A percentile compares a stretch with the other conserved stretches of the same genome.
phyloP scores from a whole-genome alignment of 768 basidiomycete genomes.

The Suillus americanus region DNA sequence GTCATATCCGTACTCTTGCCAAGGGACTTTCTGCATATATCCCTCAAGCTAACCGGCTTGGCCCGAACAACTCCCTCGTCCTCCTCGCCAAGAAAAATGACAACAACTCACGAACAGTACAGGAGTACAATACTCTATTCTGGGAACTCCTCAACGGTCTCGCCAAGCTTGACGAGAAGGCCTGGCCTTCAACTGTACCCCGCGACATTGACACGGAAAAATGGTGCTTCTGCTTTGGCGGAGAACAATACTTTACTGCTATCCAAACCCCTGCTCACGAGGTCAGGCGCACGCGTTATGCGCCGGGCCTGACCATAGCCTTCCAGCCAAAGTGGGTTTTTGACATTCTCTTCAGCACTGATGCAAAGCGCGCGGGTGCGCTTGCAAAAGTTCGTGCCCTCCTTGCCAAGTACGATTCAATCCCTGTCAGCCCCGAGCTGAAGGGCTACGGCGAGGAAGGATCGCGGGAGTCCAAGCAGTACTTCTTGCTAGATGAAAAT shows the following conservation, averaged over 20 bases:
- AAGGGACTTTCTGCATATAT: constrained; percentile 14
- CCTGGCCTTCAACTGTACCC: constrained; percentile 17
- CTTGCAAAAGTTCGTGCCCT: constrained; percentile 18
- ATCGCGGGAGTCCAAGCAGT: constrained; percentile 21
- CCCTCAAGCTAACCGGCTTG: constrained; percentile 16
- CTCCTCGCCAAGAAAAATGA: constrained; percentile 16
- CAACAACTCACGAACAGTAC: constrained; percentile 9
- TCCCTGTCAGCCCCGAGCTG: constrained; percentile 21
- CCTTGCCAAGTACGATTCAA: constrained; percentile 19
- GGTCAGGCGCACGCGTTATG: constrained; percentile 18
- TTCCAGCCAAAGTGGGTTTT: constrained; percentile 26
- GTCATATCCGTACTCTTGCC: constrained; percentile 19
- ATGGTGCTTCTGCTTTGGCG: constrained; percentile 22
- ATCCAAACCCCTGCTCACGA: constrained; percentile 21
- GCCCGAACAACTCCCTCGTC: constrained; percentile 21
- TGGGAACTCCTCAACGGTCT: constrained; percentile 21
- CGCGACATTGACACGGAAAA: constrained; percentile 19
- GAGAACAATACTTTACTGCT: constrained; percentile 20
- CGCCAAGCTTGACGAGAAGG: constrained; percentile 15
- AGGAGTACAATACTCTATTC: constrained; percentile 19
- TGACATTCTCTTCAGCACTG: constrained; percentile 19
- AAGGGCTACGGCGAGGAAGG: constrained; percentile 20
- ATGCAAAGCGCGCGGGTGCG: constrained; percentile 18
- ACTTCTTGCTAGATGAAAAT: constrained; percentile 21
- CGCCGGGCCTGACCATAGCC: constrained; percentile 18